Evolutionary conservation across 2,329 filamentous ascomycete species (phyloP), one percentile per base, ranked within the genome.

Genomic region (Ophiostoma sp.): DNA sequence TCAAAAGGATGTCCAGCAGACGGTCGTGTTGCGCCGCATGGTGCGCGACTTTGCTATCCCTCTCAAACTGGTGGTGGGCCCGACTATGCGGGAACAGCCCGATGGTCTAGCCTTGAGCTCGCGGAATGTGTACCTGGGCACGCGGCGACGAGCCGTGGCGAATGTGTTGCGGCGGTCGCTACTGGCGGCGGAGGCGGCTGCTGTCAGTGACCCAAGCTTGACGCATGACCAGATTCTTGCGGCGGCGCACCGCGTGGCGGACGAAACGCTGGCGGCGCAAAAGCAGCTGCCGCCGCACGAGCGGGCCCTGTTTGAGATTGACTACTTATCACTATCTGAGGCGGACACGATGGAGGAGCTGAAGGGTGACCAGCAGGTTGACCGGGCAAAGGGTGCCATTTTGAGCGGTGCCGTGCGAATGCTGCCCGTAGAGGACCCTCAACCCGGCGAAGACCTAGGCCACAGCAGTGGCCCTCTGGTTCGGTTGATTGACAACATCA

Each of bases 1-100:
- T 3, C 96, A 98, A 82, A 99, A 99, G 84, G 96, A 99, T 81
- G 90, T 98, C 25, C 96, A 99, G 85, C 96, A 99, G 83, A 97
- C 94, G 0, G 93, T 97, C 22, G 89, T 99, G 12, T 93, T 99
- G 78, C 91, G 89, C 78, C 90, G 92, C 61, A 90, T 99, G 89
- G 92, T 98, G 42, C 87, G 90, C 77, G 96, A 99, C 81, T 95
- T 99, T 77, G 90, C 94, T 80, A 82, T 98, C 55, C 89, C 93
- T 52, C 92, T 90, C 3, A 85, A 92, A 28, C 89, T 98, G 9
- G 87, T 91, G 42, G 87, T 98, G 71, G 89, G 91, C 6, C 85
- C 89, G 0, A 99, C 96, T 0, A 85, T 89, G 73, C 87, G 96
- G 69, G 95, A 97, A 75, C n/a, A 31, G 59, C 71, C 79, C 1